Base-by-base conservation (phyloP, 1,139 yeast species). In the Diutina catenulata region DNA sequence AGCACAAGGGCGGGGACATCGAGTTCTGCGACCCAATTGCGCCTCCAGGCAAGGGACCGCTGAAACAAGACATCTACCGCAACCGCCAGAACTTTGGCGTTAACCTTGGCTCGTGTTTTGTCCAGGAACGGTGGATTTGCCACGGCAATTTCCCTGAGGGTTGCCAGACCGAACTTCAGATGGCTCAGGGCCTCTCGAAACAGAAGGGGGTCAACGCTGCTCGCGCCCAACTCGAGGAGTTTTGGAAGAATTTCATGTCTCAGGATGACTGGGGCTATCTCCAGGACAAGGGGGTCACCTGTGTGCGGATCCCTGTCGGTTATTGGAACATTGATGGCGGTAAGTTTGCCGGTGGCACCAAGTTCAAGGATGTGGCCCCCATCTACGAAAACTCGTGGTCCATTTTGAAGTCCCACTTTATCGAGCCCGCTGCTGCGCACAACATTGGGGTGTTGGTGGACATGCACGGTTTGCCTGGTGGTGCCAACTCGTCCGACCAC, bases 401-500 rank as follows among this genome's bases (percentile, higher is more conserved):
- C 10, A 61, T 64, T 19, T 64, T 79, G 46, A 71, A 71, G 51
- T 45, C 56, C 20, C 52, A 64, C 38, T 70, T 70, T 43, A 61
- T 82, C 36, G 69, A 69, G 42, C 64, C 64, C 40, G 93, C 93
- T 2, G 67, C 52, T 1, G 41, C 57, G 20, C 58, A 70, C 46
- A 64, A 69, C 21, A 88, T 91, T 43, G 81, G 87, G 8, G 78
- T 88, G 1, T 50, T 91, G 41, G 70, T 88, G 9, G 98, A 91
- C 56, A 52, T 91, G 36, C 98, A 91, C 56, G 96, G 83, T 0
- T 57, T 91, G 21, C 97, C 96, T 2, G 87, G 84, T 10, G 96
- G 96, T 32, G 97, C 96, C 22, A 91, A 91, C 52, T 74, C 76
- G 1, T 80, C 79, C 21, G 65, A 79, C 41, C 97, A 88, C 54